These are phyloP conservation scores for Colletotrichum camelliae DNA, from an alignment of 2,329 filamentous ascomycete species.

Conservation along the genomic window DNA sequence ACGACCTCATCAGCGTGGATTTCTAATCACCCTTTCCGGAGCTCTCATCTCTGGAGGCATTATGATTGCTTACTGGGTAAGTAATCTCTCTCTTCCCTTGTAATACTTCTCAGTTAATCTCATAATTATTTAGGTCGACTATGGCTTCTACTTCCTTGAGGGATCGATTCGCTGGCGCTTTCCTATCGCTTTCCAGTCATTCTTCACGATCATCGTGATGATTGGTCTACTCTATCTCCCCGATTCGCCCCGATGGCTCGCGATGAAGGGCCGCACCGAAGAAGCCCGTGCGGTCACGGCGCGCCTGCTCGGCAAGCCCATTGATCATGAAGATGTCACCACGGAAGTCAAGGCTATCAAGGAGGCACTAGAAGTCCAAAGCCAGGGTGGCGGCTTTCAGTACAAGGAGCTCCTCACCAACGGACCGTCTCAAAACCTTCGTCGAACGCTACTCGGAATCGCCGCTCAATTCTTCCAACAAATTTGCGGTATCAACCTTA, in stretches of 20 bases:
- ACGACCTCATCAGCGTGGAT: conserved; percentile 29
- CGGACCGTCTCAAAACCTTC: conserved; percentile 70
- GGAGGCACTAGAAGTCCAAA: conserved; percentile 30
- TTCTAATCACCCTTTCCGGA: conserved; percentile 31
- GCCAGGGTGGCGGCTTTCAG: conserved; percentile 26
- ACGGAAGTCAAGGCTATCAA: conserved; percentile 24
- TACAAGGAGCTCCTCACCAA: conserved; percentile 47
- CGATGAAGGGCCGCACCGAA: conserved; percentile 33
- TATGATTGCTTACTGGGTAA: conserved; percentile 36
- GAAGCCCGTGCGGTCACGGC: conserved; percentile 30
- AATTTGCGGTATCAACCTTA: conserved; percentile 31
- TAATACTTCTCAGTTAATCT: neutral
- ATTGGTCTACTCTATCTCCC: conserved; percentile 36
- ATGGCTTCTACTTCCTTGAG: conserved; percentile 35
- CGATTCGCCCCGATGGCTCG: conserved; percentile 41
- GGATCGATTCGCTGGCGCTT: conserved; percentile 37
- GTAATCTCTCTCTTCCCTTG: neutral
- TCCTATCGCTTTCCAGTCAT: conserved; percentile 35
- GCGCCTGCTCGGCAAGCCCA: conserved; percentile 28
- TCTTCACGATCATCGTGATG: conserved; percentile 37
- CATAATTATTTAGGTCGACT: neutral
- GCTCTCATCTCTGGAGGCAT: conserved; percentile 34
- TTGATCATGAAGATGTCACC: conserved; percentile 29
- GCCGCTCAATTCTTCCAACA: conserved; percentile 33
- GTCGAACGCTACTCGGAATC: conserved; percentile 56